Evolutionary conservation across 1,284 basidiomycete genomes (phyloP), one percentile per base, ranked within the genome.

Genomic region (Naganishia sp.): DNA sequence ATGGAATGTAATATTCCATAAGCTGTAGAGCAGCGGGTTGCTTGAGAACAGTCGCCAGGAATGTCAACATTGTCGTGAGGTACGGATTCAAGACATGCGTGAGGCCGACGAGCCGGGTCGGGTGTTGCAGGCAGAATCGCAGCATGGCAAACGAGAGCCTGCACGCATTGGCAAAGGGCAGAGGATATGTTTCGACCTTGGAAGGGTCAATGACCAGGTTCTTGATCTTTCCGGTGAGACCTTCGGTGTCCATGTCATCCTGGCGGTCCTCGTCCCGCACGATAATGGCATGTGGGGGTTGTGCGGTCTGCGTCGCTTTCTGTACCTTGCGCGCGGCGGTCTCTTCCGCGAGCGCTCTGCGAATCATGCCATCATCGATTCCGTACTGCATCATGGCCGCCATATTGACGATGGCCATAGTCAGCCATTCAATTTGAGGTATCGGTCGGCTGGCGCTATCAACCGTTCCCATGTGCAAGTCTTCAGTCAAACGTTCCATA

Each of bases 361-460:
- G 84, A 41, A 97, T 80, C 2, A 92, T 77, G 3, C 90, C 87
- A 13, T 83, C 84, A 1, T 87, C 83, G n/a, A 87, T 83, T 32
- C 94, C 94, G 72, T 94, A 97, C 79, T 98, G 93, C 71, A 97
- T 82, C 15, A 96, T 77, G 0, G 90, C 85, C 4, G 86, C 84
- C 21, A 97, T 83, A 76, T 95, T 96, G 73, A 91, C 83, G 42
- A 88, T 82, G 0, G 86, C 94, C 90, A 98, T 94, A 88, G 95
- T 92, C 72, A 92, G 89, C 95, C 95, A 99, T 69, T 92, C 90
- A 25, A 89, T 86, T 75, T 93, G 92, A 61, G 90, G 86, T 35
- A 82, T 76, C 68, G 21, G 76, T 1, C 58, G 58, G 74, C 68
- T 73, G 70, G 63, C 73, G 67, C 69, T 70, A 67, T 2, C 86